Conservation (phyloP, 805 yeast species). For the Maudiozyma barnettii region DNA sequence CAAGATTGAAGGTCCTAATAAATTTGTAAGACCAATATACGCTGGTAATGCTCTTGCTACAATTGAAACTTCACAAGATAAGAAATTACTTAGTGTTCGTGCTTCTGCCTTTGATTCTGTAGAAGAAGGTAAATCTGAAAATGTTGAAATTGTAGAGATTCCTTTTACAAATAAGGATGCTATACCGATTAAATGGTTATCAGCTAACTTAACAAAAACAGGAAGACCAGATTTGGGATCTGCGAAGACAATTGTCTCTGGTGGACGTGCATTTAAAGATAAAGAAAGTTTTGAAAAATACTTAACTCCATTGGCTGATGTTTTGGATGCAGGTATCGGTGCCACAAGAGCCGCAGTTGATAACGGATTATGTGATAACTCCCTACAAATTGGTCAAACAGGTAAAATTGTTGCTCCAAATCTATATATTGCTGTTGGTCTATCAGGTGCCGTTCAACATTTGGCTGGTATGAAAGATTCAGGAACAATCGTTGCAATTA, state of each 20-base stretch:
- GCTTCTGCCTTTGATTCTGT: constrained; percentile 65
- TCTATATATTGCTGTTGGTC: constrained; percentile 83
- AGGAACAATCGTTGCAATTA: constrained; percentile 85
- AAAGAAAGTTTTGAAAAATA: constrained; percentile 76
- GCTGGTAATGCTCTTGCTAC: constrained; percentile 93
- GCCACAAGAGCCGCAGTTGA: constrained; percentile 98
- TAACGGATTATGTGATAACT: constrained; percentile 89
- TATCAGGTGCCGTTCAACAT: constrained; percentile 97
- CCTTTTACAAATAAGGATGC: constrained; percentile 8
- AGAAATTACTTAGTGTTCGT: constrained; percentile 68
- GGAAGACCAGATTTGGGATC: constrained; percentile 89
- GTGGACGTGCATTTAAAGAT: constrained; percentile 89
- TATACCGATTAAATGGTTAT: constrained; percentile 40
- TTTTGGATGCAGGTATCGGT: constrained; percentile 86
- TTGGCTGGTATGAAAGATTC: constrained; percentile 98
- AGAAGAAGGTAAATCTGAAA: constrained; percentile 35
- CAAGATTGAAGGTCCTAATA: constrained; percentile 52
- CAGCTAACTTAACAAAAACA: constrained; percentile 58
- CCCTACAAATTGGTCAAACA: constrained; percentile 95
- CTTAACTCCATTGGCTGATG: constrained; percentile 74
- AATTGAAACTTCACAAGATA: constrained; percentile 57
- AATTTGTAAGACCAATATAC: constrained; percentile 87
- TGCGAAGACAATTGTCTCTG: constrained; percentile 74
- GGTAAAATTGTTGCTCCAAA: constrained; percentile 98
- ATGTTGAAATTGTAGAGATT: constrained; percentile 32